Percentiles rank a stretch among this genome's conserved stretches.
Evolutionary conservation across 768 basidiomycete species (phyloP).

Genomic region (Xanthoconium stramineum): DNA sequence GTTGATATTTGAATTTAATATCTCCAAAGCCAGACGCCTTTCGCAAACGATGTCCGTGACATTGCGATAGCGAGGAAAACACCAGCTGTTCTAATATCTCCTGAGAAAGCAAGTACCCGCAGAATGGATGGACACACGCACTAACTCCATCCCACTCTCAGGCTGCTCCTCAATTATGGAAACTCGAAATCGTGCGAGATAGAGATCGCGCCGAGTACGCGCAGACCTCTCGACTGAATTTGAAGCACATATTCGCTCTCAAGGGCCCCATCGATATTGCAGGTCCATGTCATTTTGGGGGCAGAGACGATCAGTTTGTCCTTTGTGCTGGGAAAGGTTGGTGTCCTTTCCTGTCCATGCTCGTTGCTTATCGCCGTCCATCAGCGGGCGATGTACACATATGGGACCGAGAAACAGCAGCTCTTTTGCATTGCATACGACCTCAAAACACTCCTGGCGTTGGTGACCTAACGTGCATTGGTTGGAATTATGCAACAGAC

Average conservation of each 20-base stretch:
- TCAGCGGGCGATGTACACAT: conserved; percentile 80
- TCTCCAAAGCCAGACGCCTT: conserved; percentile 46
- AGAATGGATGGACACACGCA: conserved; percentile 7
- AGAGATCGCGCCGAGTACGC: conserved; percentile 35
- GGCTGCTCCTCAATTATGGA: conserved; percentile 81
- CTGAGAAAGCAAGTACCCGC: conserved; percentile 23
- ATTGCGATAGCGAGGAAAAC: conserved; percentile 46
- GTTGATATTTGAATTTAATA: conserved; percentile 9
- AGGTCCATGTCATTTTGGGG: conserved; percentile 81
- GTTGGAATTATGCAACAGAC: conserved; percentile 69
- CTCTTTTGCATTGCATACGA: conserved; percentile 66
- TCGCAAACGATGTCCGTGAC: conserved; percentile 54
- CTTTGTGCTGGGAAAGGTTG: conserved; percentile 74
- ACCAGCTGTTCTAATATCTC: conserved; percentile 41
- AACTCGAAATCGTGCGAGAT: conserved; percentile 61
- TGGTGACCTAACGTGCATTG: conserved; percentile 75
- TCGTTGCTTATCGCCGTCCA: neutral
- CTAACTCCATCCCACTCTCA: conserved; percentile 27
- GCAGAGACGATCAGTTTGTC: conserved; percentile 73
- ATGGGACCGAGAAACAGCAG: conserved; percentile 80
- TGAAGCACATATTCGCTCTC: conserved; percentile 73
- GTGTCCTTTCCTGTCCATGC: neutral
- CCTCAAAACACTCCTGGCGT: conserved; percentile 46
- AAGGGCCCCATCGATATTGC: conserved; percentile 69
- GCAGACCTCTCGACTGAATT: conserved; percentile 29